These are phyloP conservation scores for Lomentospora prolificans DNA, from an alignment of 2,329 filamentous ascomycete genomes.

Conservation along the genomic window DNA sequence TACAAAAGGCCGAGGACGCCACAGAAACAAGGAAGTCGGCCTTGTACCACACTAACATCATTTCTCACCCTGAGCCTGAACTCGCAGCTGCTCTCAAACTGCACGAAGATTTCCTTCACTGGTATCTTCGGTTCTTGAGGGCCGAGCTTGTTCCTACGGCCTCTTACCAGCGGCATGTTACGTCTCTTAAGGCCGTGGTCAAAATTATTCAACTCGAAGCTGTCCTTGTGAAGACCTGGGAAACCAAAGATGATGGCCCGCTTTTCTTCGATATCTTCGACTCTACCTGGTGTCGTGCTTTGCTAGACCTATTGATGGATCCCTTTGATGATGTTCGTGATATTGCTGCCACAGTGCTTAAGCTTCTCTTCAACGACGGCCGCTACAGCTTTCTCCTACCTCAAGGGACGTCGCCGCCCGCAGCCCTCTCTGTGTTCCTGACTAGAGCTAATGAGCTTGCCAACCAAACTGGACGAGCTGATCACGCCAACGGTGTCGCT, in stretches of 20 bases:
- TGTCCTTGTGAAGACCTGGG: constrained; percentile 36
- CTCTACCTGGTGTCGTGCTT: constrained; percentile 44
- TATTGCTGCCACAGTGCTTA: constrained; percentile 39
- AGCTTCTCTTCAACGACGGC: constrained; percentile 33
- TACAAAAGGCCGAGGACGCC: neutral
- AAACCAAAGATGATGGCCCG: constrained; percentile 26
- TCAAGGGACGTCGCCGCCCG: constrained; percentile 9
- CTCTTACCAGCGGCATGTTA: constrained; percentile 84
- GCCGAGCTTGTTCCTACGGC: constrained; percentile 68
- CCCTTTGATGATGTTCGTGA: constrained; percentile 87
- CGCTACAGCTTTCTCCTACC: constrained; percentile 17
- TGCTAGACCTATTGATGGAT: constrained; percentile 75
- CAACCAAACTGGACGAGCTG: constrained; percentile 67
- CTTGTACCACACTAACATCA: constrained; percentile 28
- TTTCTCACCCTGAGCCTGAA: constrained; percentile 26
- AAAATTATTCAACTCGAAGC: constrained; percentile 60
- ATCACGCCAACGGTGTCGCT: constrained; percentile 87
- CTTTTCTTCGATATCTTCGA: constrained; percentile 34
- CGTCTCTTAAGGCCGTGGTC: constrained; percentile 60
- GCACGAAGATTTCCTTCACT: constrained; percentile 58
- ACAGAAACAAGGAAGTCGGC: constrained; percentile 18
- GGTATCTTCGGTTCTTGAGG: constrained; percentile 65
- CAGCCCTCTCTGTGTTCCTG: constrained; percentile 37
- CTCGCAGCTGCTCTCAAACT: constrained; percentile 30
- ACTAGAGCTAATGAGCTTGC: constrained; percentile 47